Evolutionary conservation across 2,329 filamentous ascomycete genomes (phyloP).

Genomic region (Trichoderma simmonsii): DNA sequence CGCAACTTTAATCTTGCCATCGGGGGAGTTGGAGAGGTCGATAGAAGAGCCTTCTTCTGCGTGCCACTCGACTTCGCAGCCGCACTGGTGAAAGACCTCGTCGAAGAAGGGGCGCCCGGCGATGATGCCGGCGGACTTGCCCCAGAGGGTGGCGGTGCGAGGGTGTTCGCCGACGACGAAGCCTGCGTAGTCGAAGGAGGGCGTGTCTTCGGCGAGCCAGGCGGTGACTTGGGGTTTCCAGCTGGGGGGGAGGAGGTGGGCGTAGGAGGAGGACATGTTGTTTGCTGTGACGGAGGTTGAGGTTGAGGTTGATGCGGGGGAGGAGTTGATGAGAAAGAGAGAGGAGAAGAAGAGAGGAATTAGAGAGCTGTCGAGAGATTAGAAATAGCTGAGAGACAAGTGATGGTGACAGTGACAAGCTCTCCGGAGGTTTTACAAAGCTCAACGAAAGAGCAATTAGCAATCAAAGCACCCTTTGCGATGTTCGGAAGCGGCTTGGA

Average conservation of each 20-base stretch:
- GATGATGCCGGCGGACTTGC: slow-evolving; percentile 72
- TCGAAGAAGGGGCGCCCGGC: slow-evolving; percentile 94
- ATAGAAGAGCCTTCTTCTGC: slow-evolving; percentile 70
- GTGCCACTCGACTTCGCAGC: slow-evolving; percentile 90
- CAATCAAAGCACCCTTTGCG: not conserved
- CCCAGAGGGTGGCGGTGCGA: slow-evolving; percentile 64
- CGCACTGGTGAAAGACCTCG: slow-evolving; percentile 86
- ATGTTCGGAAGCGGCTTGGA: not conserved
- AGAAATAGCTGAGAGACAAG: not conserved
- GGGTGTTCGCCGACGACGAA: slow-evolving; percentile 81
- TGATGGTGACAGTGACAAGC: not conserved
- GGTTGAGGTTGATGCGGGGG: not conserved
- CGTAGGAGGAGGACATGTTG: slow-evolving; percentile 27
- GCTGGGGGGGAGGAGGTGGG: slow-evolving; percentile 72
- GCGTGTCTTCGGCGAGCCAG: slow-evolving; percentile 96
- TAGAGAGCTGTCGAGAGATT: not conserved
- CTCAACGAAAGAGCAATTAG: not conserved
- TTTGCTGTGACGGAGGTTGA: not conserved
- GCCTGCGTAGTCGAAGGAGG: slow-evolving; percentile 93
- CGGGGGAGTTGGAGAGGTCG: slow-evolving; percentile 43
- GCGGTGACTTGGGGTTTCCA: slow-evolving; percentile 77
- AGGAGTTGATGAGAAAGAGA: not conserved
- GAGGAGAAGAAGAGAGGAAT: not conserved
- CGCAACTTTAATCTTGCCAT: slow-evolving; percentile 60
- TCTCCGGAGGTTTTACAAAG: not conserved